phyloP scores from a whole-genome alignment of 805 yeast genomes.

The Metschnikowia dekortorum region DNA sequence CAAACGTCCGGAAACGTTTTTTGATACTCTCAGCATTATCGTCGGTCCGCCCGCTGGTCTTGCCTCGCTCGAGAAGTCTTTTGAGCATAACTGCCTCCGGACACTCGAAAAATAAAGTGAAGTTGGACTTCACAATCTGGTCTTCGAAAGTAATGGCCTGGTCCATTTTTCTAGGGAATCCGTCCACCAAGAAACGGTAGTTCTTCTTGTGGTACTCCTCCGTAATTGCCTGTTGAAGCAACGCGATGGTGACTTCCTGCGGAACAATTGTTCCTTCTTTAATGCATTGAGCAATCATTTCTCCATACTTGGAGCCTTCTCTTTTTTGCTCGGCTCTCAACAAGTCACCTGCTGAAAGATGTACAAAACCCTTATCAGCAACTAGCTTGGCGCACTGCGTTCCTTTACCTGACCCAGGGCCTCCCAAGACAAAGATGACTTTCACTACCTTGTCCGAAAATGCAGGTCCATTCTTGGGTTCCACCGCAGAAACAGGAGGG shows the following conservation, averaged over 20 bases:
- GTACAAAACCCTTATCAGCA: slow-evolving; percentile 74
- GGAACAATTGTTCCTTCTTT: slow-evolving; percentile 91
- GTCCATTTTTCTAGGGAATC: slow-evolving; percentile 98
- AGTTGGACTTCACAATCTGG: slow-evolving; percentile 61
- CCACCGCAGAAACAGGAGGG: slow-evolving; percentile 43
- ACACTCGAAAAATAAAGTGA: slow-evolving; percentile 75
- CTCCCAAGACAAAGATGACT: slow-evolving; percentile 89
- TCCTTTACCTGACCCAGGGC: slow-evolving; percentile 98
- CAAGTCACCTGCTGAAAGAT: slow-evolving; percentile 94
- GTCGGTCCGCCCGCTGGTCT: slow-evolving; percentile 91
- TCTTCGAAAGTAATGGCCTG: slow-evolving; percentile 93
- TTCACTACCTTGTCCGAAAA: slow-evolving; percentile 65
- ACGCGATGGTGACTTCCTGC: slow-evolving; percentile 81
- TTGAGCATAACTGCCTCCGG: slow-evolving; percentile 79
- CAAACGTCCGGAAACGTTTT: slow-evolving; percentile 82
- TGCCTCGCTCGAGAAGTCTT: slow-evolving; percentile 84
- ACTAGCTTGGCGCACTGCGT: slow-evolving; percentile 91
- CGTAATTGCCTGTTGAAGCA: slow-evolving; percentile 74
- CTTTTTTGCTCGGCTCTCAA: slow-evolving; percentile 88
- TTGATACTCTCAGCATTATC: slow-evolving; percentile 88
- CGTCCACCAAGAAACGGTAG: slow-evolving; percentile 78
- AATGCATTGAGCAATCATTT: slow-evolving; percentile 76
- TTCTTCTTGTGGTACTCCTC: slow-evolving; percentile 47
- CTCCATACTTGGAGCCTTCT: slow-evolving; percentile 78
- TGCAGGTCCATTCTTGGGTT: slow-evolving; percentile 35